Conservation (phyloP, 768 basidiomycete genomes). For the Naematelia aurantialba region DNA sequence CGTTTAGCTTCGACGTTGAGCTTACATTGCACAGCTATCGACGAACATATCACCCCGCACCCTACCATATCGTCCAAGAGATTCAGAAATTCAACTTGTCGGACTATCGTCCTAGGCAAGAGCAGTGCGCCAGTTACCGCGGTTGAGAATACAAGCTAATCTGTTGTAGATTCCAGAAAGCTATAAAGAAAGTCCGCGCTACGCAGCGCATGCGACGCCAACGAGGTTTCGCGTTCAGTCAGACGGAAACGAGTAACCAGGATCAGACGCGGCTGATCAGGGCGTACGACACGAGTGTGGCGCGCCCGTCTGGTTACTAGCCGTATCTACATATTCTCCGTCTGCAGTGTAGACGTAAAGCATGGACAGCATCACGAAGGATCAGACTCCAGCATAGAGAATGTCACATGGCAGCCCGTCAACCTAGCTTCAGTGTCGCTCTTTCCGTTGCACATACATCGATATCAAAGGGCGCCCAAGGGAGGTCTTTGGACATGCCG, state of each 20-base stretch:
- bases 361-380: conserved; percentile 9
- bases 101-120: conserved; percentile 93
- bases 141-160: neutral
- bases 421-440: conserved; percentile 13
- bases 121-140: conserved; percentile 61
- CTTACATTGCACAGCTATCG: conserved; percentile 62
- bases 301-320: conserved; percentile 48
- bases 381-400: neutral
- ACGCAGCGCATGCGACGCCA: conserved; percentile 95
- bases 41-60: conserved; percentile 78
- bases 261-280: conserved; percentile 64
- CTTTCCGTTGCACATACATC: conserved; percentile 28
- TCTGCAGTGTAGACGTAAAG: conserved; percentile 4
- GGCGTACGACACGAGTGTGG: conserved; percentile 52
- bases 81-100: conserved; percentile 99
- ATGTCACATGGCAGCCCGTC: conserved; percentile 35
- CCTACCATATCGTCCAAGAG: conserved; percentile 99
- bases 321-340: neutral
- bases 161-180: conserved; percentile 79
- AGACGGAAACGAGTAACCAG: conserved; percentile 82
- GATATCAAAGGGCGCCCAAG: conserved; percentile 45
- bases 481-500: conserved; percentile 16
- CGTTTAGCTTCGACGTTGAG: no score
- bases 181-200: conserved; percentile 99
- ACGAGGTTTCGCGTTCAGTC: conserved; percentile 96